Evolutionary conservation across 768 basidiomycete species (phyloP).

Genomic region (Chalciporus chontae): DNA sequence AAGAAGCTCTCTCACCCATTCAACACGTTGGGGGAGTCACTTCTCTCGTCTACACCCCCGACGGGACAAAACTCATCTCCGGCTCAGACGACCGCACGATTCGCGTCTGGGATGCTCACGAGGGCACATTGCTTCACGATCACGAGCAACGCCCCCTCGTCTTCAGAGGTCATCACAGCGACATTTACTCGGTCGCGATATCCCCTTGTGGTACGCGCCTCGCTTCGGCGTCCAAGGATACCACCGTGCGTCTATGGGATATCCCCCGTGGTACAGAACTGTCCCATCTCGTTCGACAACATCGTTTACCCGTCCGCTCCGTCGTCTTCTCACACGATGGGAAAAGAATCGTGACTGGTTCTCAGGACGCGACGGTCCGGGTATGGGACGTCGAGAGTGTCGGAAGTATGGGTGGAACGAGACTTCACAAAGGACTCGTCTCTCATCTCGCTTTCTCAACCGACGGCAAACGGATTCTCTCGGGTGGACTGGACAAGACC

Average conservation of each 20-base stretch:
- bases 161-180: slow-evolving; percentile 21
- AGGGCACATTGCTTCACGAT: slow-evolving; percentile 15
- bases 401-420: slow-evolving; percentile 23
- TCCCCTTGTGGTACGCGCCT: slow-evolving; percentile 29
- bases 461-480: slow-evolving; percentile 27
- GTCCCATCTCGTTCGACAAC: slow-evolving; percentile 25
- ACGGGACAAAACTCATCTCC: slow-evolving; percentile 27
- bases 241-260: slow-evolving; percentile 31
- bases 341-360: slow-evolving; percentile 26
- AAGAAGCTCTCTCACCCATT: slow-evolving; percentile 15
- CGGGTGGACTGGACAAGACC: slow-evolving; percentile 28
- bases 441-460: slow-evolving; percentile 24
- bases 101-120: slow-evolving; percentile 28
- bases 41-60: slow-evolving; percentile 28
- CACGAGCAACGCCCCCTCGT: slow-evolving; percentile 8
- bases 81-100: slow-evolving; percentile 29
- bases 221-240: slow-evolving; percentile 31
- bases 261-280: slow-evolving; percentile 17
- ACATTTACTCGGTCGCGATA: slow-evolving; percentile 26
- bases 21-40: slow-evolving; percentile 19
- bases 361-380: slow-evolving; percentile 24
- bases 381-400: slow-evolving; percentile 31
- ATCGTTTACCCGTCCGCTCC: slow-evolving; percentile 22
- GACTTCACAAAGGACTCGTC: slow-evolving; percentile 28
- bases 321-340: slow-evolving; percentile 29